phyloP scores from a whole-genome alignment of 2,329 filamentous ascomycete species.

The Sphaerostilbella broomeana region DNA sequence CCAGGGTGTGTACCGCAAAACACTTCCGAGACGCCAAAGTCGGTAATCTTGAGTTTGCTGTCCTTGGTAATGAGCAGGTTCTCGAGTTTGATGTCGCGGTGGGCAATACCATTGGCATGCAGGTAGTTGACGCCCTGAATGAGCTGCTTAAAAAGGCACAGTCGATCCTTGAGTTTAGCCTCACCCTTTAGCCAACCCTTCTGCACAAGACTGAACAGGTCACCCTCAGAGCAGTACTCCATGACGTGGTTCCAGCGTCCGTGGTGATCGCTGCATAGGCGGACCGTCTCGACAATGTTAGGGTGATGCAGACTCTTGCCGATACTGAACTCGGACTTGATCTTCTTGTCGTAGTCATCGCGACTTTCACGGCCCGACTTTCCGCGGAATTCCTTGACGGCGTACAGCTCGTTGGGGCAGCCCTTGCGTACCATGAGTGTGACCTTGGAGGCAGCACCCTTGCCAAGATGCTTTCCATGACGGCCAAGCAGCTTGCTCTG shows the following conservation, averaged over 20 bases:
- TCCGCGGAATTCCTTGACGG: slow-evolving; percentile 81
- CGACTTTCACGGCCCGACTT: slow-evolving; percentile 63
- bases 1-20: slow-evolving; percentile 79
- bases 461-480: slow-evolving; percentile 69
- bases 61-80: slow-evolving; percentile 74
- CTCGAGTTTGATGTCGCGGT: slow-evolving; percentile 86
- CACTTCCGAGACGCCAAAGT: slow-evolving; percentile 85
- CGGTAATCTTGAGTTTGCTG: slow-evolving; percentile 82
- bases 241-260: slow-evolving; percentile 85
- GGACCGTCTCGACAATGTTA: slow-evolving; percentile 76
- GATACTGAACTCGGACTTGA: slow-evolving; percentile 86
- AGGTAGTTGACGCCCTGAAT: slow-evolving; percentile 76
- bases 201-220: slow-evolving; percentile 69
- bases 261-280: slow-evolving; percentile 66
- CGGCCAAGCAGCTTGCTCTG: slow-evolving; percentile 64
- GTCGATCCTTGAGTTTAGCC: slow-evolving; percentile 60
- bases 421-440: slow-evolving; percentile 71
- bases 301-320: slow-evolving; percentile 79
- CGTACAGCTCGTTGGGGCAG: slow-evolving; percentile 59
- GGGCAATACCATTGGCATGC: slow-evolving; percentile 77
- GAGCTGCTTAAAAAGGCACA: slow-evolving; percentile 86
- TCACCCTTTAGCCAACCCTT: slow-evolving; percentile 60
- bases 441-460: slow-evolving; percentile 77
- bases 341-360: slow-evolving; percentile 77
- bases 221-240: slow-evolving; percentile 82